These are phyloP conservation scores for Davidsoniella eucalypti DNA, from an alignment of 2,329 filamentous ascomycete species.

Conservation along the genomic window DNA sequence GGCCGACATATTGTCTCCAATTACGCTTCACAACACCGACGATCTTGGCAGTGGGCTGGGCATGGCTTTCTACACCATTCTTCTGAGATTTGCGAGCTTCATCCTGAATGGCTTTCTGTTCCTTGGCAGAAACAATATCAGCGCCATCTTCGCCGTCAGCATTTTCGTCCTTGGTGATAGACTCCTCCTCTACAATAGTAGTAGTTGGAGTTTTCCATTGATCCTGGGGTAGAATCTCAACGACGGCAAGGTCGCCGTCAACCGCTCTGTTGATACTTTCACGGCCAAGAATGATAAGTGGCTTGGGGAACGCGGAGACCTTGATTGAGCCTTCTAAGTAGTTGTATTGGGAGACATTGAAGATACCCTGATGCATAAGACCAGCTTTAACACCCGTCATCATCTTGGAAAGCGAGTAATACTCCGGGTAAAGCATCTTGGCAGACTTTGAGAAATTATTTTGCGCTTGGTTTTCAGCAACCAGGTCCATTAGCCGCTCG, in stretches of 20 bases:
- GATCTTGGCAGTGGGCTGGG: conserved; percentile 81
- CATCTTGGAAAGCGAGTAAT: conserved; percentile 78
- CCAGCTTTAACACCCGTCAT: conserved; percentile 85
- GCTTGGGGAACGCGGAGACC: conserved; percentile 76
- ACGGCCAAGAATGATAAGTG: conserved; percentile 72
- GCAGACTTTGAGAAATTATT: conserved; percentile 42
- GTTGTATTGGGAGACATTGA: conserved; percentile 95
- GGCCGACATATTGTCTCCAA: conserved; percentile 95
- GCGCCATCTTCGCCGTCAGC: conserved; percentile 67
- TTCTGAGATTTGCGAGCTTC: conserved; percentile 77
- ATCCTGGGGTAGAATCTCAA: conserved; percentile 82
- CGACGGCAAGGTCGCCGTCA: conserved; percentile 80
- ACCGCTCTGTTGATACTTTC: conserved; percentile 94
- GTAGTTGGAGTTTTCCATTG: conserved; percentile 96
- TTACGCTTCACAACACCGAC: conserved; percentile 89
- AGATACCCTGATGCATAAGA: conserved; percentile 81
- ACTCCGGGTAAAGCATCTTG: conserved; percentile 73
- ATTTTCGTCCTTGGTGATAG: conserved; percentile 83
- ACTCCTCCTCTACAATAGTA: conserved; percentile 89
- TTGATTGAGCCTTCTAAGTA: conserved; percentile 89
- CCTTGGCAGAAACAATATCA: conserved; percentile 47
- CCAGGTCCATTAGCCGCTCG: conserved; percentile 81
- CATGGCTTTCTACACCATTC: conserved; percentile 54
- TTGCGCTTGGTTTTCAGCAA: conserved; percentile 60
- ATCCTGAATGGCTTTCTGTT: conserved; percentile 74